Conservation (phyloP, 106 monocot genomes). For the Dioscorea dumetorum region DNA sequence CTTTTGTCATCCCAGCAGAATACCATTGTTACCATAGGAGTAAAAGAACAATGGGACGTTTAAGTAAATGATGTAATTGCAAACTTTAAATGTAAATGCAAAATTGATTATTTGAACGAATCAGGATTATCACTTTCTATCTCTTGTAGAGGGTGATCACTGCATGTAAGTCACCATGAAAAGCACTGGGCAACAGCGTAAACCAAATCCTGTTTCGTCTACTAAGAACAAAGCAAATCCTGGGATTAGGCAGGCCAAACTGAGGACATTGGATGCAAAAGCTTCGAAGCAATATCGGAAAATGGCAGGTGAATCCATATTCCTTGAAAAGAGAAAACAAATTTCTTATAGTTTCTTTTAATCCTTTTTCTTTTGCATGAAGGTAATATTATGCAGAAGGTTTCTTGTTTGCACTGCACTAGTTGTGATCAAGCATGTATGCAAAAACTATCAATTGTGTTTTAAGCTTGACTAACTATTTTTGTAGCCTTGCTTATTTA, state of each 20-base stretch:
- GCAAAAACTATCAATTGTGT: neutral
- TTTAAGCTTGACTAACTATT: neutral
- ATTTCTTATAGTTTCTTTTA: neutral
- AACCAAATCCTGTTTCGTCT: constrained; percentile 6
- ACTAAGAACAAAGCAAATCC: neutral
- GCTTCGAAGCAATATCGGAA: constrained; percentile 18
- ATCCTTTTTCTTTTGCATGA: neutral
- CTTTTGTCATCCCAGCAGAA: no score
- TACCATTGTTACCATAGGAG: no score
- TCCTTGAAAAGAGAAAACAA: no score
- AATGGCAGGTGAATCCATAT: constrained; percentile 17
- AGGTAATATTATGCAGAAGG: neutral
- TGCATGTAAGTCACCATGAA: constrained; percentile 11
- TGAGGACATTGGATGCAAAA: constrained; percentile 12
- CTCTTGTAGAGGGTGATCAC: no score
- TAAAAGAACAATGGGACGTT: no score
- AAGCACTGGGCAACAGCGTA: constrained; percentile 1
- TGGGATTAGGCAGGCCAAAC: constrained; percentile 16
- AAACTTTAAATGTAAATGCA: no score
- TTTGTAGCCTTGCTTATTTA: neutral
- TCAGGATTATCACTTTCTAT: no score
- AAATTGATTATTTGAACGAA: no score
- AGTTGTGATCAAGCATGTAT: neutral
- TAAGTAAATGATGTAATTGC: no score
- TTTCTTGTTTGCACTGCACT: neutral